Evolutionary conservation across 1,284 basidiomycete species (phyloP), one percentile per base, ranked within the genome.

Genomic region (Fomitopsis schrenkii): DNA sequence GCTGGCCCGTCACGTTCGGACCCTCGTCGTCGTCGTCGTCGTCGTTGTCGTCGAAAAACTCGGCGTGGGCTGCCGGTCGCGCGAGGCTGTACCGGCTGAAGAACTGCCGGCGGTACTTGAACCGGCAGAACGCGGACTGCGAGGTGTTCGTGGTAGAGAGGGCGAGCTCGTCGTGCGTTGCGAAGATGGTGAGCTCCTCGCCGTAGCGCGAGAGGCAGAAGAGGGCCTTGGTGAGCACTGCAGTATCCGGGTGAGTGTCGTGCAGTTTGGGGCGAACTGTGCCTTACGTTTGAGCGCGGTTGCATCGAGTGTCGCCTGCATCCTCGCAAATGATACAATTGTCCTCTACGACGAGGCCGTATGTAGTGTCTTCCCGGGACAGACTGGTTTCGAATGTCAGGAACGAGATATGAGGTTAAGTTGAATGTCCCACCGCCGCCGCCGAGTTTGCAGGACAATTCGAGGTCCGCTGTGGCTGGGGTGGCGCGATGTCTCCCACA

Each of bases 81-180:
- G 75, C 76, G 3, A 88, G 72, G 53, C 71, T 77, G 68, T 90
- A 93, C 60, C 79, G 83, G 40, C 82, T 83, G 70, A 94, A 94
- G 75, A 91, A 93, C 54, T 80, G 76, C 56, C 76, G 81, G 5
- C 77, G 77, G 67, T 88, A 91, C 69, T 83, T 85, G 77, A 93
- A 88, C n/a, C 88, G 83, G 72, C 86, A 88, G 68, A 90, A 93
- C 9, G 91, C 91, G 33, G 91, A 90, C 68, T 87, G 83, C 7
- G 91, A 86, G 1, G 86, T 85, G 71, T 92, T 93, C 28, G 89
- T 90, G 1, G 87, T 77, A 52, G 88, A 90, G 35, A 94, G 71
- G 9, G 86, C 80, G 28, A 93, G 71, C 28, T 76, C 75, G 36
- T 88, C 85, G 0, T 78, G 70, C 9, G 83, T 83, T 6, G 87